A percentile compares a stretch with the other conserved stretches of the same genome.
Evolutionary conservation across 2,329 filamentous ascomycete genomes (phyloP).

Genomic region (Colletotrichum simmondsii): DNA sequence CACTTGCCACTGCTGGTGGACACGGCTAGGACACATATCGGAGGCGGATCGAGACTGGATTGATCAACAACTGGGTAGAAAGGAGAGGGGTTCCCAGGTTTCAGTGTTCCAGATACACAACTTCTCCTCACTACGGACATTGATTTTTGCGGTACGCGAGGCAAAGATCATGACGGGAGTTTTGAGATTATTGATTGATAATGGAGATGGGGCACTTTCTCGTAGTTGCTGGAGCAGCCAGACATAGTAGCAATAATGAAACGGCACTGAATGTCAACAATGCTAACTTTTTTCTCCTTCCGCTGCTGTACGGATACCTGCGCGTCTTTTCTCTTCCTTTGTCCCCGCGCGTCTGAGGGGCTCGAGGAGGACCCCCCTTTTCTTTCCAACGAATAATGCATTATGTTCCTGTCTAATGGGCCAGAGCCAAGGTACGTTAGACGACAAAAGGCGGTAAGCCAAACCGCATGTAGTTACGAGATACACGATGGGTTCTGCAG

Average conservation of each 20-base stretch:
- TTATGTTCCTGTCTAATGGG: slow-evolving; percentile 1
- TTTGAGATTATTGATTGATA: neutral
- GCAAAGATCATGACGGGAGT: neutral
- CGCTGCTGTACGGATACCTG: neutral
- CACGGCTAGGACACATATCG: neutral
- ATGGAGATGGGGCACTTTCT: neutral
- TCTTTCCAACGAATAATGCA: neutral
- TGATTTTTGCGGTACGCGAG: too few species aligned
- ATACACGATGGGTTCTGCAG: neutral
- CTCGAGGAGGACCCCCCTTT: neutral
- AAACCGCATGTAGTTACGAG: neutral
- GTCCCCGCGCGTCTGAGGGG: neutral
- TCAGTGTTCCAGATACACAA: slow-evolving; percentile 27
- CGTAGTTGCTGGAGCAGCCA: slow-evolving; percentile 26
- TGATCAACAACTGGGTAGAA: slow-evolving; percentile 1
- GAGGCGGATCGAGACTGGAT: neutral
- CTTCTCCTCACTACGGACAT: neutral
- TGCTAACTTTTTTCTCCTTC: neutral
- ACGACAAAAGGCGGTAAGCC: slow-evolving; percentile 22
- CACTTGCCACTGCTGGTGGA: neutral
- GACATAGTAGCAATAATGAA: neutral
- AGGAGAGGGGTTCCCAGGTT: neutral
- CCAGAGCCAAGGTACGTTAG: neutral
- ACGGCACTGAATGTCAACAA: slow-evolving; percentile 3
- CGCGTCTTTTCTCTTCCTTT: neutral